Percentiles rank a stretch among this genome's conserved stretches.
Conservation (phyloP, 2,329 filamentous ascomycete genomes). For the Fusarium kyushuense region DNA sequence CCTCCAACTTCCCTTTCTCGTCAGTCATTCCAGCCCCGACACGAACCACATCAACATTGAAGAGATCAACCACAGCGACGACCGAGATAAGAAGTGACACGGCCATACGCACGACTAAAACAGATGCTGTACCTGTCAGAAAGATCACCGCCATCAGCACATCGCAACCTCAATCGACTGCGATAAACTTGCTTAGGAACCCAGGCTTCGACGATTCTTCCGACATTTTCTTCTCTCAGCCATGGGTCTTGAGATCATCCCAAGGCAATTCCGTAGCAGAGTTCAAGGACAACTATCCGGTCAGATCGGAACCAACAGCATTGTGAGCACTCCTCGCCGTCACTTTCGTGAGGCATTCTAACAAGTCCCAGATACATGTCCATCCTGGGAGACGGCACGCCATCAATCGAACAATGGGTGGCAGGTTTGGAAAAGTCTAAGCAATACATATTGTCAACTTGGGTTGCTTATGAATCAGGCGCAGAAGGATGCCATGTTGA, state of each 20-base stretch:
- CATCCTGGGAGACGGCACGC: neutral
- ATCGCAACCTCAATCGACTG: neutral
- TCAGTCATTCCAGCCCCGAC: neutral
- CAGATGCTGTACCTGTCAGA: neutral
- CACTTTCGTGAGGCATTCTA: rapidly evolving
- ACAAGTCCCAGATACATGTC: neutral
- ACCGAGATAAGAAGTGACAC: neutral
- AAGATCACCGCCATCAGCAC: neutral
- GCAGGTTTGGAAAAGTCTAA: neutral
- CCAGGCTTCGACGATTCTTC: neutral
- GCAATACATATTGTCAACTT: neutral
- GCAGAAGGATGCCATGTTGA: neutral
- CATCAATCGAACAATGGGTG: neutral
- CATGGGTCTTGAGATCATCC: neutral
- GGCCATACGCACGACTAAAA: neutral
- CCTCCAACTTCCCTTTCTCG: neutral
- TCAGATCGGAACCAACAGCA: neutral
- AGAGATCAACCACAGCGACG: neutral
- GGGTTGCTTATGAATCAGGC: neutral
- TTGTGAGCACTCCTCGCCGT: neutral
- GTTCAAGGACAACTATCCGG: neutral
- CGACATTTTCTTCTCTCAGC: neutral
- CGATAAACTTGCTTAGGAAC: neutral
- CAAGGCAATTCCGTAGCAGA: neutral
- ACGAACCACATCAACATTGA: neutral